Conservation (phyloP, 2,329 filamentous ascomycete genomes). For the Coniochaeta hoffmannii region DNA sequence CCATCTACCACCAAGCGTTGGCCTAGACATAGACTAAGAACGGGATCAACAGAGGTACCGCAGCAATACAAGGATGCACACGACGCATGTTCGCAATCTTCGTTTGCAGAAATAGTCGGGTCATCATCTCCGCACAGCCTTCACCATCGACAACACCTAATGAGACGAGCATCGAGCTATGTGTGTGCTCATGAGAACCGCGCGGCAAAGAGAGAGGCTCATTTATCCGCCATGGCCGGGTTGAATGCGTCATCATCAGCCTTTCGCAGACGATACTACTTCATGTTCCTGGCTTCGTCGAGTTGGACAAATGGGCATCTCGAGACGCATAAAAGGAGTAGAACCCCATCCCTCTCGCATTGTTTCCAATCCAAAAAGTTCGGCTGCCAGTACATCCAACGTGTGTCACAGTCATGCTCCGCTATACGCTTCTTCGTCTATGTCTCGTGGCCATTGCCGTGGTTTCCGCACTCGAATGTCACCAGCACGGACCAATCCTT, state of each 20-base stretch:
- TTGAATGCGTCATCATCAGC: not conserved
- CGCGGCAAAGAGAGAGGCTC: no score
- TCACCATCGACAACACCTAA: no score
- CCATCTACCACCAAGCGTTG: not conserved
- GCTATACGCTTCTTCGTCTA: not conserved
- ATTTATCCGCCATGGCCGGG: no score
- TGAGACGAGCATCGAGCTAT: no score
- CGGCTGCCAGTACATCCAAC: not conserved
- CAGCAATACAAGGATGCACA: no score
- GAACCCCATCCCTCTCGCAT: not conserved
- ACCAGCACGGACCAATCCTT: constrained; percentile 20
- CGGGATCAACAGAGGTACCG: not conserved
- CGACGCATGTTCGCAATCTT: no score
- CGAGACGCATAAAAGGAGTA: not conserved
- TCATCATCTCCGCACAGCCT: no score
- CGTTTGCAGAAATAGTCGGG: no score
- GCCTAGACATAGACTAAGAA: not conserved
- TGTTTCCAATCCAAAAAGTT: no score
- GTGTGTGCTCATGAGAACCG: no score
- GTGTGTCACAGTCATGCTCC: not conserved
- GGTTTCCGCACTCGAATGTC: constrained; percentile 16
- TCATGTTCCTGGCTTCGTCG: not conserved
- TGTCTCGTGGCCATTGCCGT: not conserved
- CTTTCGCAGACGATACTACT: not conserved
- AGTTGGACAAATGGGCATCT: not conserved